Conservation (phyloP, 2,329 filamentous ascomycete species). For the Hypoxylon sp. region DNA sequence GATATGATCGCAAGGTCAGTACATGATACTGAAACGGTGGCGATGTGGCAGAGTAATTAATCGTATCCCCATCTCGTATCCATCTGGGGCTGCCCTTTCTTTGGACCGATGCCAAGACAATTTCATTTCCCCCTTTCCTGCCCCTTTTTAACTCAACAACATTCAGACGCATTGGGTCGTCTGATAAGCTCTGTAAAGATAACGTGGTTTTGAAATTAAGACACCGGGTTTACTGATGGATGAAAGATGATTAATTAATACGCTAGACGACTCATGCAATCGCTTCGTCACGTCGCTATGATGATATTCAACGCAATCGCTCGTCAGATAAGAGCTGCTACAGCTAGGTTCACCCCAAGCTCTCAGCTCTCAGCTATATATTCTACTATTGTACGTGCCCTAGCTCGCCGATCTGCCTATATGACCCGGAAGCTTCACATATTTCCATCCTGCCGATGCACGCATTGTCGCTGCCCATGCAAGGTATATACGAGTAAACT, state of each 20-base stretch:
- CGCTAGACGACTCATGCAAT: background rate
- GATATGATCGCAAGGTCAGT: background rate
- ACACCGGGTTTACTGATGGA: background rate
- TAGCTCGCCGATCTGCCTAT: constrained; percentile 29
- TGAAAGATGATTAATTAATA: background rate
- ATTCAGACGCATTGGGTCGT: background rate
- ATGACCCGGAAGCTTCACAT: constrained; percentile 14
- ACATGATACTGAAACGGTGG: background rate
- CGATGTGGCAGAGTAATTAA: background rate
- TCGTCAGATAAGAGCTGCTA: constrained; percentile 3
- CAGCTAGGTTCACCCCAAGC: constrained; percentile 9
- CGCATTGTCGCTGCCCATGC: constrained; percentile 29
- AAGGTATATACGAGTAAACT: constrained; percentile 35
- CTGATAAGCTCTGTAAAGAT: too few species aligned
- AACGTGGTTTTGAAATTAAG: background rate
- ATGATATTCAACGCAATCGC: background rate
- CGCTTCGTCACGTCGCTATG: background rate
- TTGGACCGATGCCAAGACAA: background rate
- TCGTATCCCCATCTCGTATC: background rate
- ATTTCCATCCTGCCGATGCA: constrained; percentile 24
- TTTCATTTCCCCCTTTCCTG: background rate
- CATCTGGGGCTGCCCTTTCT: background rate
- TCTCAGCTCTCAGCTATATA: constrained; percentile 10
- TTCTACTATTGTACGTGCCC: constrained; percentile 23
- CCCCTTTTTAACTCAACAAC: background rate